Evolutionary conservation across 768 basidiomycete genomes (phyloP), one percentile per base, ranked within the genome.

Genomic region (Suillus fuscotomentosus): DNA sequence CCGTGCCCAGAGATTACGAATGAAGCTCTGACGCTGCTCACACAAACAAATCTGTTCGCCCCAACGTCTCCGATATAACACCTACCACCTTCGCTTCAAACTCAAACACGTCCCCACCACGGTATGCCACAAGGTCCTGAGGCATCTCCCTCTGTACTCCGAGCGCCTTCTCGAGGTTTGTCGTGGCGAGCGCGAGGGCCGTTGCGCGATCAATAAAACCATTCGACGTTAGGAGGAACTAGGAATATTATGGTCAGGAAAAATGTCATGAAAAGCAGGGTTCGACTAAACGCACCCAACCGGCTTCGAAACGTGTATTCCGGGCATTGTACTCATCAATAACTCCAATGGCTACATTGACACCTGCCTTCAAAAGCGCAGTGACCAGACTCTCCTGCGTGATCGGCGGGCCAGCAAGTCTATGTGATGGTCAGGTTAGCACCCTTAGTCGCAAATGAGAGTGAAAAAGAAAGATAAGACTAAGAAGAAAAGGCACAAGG

Each of bases 371-470:
- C 14, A 89, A 74, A 39, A 95, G 79, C 2, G 76, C 80, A 7
- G 81, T 79, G 9, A 90, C 74, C 0, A 86, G 76, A 1, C 83
- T 88, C 6, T 88, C 79, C 22, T 79, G 75, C 5, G 87, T 82
- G 22, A 88, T 71, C 0, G 94, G 94, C 1, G 88, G 88, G 1
- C 94, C 92, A 31, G 90, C 85, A 47, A 87, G 74, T 72, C 89
- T 86, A 61, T 39, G 56, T 7, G 20, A 9, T 41, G 1, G 17
- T 5, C 22, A 41, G 22, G 31, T 57, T 10, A 57, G 17, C 24
- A 20, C 11, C n/a, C 8, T 39, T 24, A 5, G 10, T 24, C 24
- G 15, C 14, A 56, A 20, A 22, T 14, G 22, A 51, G 22, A 50
- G 20, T 53, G 36, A 14, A 0, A 11, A 20, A 55, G 11, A 6